Evolutionary conservation across 78 protist genomes (phyloP).

Genomic region (Thecamonas trahens): DNA sequence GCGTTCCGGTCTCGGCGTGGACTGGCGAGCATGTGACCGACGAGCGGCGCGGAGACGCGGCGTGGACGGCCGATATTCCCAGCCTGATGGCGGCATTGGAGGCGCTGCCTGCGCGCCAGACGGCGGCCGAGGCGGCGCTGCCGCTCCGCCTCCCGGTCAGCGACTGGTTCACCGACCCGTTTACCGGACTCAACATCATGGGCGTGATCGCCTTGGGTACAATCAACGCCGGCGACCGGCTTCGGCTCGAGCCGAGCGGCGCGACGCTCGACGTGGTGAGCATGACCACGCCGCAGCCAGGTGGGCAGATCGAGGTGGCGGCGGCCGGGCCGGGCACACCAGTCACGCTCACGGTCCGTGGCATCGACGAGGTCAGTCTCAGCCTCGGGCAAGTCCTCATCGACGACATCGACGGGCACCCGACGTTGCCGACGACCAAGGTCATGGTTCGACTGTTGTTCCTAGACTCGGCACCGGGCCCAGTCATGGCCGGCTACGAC

Average conservation of each 20-base stretch:
- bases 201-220: constrained; percentile 73
- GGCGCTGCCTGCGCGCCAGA: constrained; percentile 28
- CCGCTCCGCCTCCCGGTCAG: constrained; percentile 79
- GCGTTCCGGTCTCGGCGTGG: constrained; percentile 88
- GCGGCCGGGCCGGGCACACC: constrained; percentile 67
- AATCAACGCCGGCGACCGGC: constrained; percentile 38
- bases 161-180: constrained; percentile 56
- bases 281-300: too few species aligned
- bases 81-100: constrained; percentile 74
- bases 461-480: too few species aligned
- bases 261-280: constrained; percentile 24
- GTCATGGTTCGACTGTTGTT: too few species aligned
- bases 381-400: constrained; percentile 3
- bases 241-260: constrained; percentile 65
- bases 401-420: constrained; percentile 14
- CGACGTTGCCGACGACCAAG: too few species aligned
- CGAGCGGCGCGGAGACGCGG: constrained; percentile 15
- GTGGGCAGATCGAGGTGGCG: constrained; percentile 50
- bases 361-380: constrained; percentile 57
- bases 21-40: constrained; percentile 63
- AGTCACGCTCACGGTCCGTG: constrained; percentile 60
- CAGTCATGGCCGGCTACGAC: constrained; percentile 22
- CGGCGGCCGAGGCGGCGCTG: constrained; percentile 45
- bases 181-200: too few species aligned
- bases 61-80: constrained; percentile 73